phyloP scores from a whole-genome alignment of 2,329 filamentous ascomycete genomes.

The Byssochlamys sp. region DNA sequence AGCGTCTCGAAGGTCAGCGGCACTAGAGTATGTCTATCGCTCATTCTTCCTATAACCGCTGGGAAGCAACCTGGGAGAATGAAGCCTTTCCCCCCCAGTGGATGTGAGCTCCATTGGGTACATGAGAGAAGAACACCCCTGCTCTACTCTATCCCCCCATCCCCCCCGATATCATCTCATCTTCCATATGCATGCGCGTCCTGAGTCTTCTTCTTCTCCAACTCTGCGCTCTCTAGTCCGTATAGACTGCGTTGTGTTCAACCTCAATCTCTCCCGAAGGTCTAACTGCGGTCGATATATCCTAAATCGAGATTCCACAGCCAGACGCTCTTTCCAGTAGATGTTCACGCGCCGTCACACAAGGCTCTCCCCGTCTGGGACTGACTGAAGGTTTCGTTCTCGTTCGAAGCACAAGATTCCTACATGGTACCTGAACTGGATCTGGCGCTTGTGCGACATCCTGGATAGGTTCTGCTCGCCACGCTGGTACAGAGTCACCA shows the following conservation, averaged over 20 bases:
- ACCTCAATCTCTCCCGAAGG: background rate
- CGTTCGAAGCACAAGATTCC: background rate
- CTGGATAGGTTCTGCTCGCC: background rate
- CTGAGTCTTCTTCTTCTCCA: background rate
- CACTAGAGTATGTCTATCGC: slow-evolving; percentile 4
- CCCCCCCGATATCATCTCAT: background rate
- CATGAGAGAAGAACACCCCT: background rate
- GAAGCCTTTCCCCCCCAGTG: slow-evolving; percentile 16
- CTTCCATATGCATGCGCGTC: background rate
- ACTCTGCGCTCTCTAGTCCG: background rate
- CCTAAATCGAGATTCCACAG: background rate
- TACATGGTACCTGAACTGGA: slow-evolving; percentile 1
- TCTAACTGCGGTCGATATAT: background rate
- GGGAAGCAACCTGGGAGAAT: slow-evolving; percentile 9
- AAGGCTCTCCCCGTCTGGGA: background rate
- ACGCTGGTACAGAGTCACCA: background rate
- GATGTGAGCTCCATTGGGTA: slow-evolving; percentile 14
- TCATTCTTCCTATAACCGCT: background rate
- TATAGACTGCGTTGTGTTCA: background rate
- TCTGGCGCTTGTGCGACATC: background rate
- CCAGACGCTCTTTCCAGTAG: background rate
- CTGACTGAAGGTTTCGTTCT: background rate
- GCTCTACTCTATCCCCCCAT: background rate
- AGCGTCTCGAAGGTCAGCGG: slow-evolving; percentile 16
- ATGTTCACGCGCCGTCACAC: no score